Base-by-base conservation (phyloP, 768 basidiomycete genomes). In the Asterophora parasitica region DNA sequence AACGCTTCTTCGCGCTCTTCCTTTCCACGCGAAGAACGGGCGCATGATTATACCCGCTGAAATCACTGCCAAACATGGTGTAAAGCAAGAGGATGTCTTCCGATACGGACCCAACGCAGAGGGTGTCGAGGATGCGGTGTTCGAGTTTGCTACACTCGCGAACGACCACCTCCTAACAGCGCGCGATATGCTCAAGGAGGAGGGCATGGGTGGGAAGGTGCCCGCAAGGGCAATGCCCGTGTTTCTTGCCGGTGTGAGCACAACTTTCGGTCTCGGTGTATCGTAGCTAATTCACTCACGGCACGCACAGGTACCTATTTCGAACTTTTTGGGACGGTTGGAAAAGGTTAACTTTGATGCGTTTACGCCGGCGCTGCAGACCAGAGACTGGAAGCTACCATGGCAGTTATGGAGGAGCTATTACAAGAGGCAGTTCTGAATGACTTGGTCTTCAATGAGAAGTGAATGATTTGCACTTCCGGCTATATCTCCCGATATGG, bases 131-230 rank as follows among this genome's bases (percentile, higher is more conserved):
- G 83, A 89, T 50, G 89, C 90, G 0, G 85, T 88, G 23, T 93
- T 79, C 59, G 88, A 91, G 58, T 82, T 92, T 64, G 90, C 91
- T 28, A 83, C 81, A 7, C 61, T 83, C 17, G 90, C 87, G 23
- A 85, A 90, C 64, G 88, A 91, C 65, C 81, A 92, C 62, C 62
- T 93, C 53, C 65, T 78, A 48, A 87, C 86, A 2, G 88, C 88
- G 13, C 78, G 86, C 13, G 74, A 78, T 44, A 82, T 84, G 78
- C 76, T 85, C 56, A 74, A 77, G 51, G 70, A 76, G 35, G 71
- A 71, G 35, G 71, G 60, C 7, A 64, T 64, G 54, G 75, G 72
- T 31, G 75, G 70, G 11, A 74, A 64, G 58, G 76, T 85, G 39
- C 84, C 84, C 7, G 57, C 46, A 17, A 68, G 64, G 48, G 88